Evolutionary conservation across 345 rosid species (phyloP), one percentile per base, ranked within the genome.

Genomic region (Schrenkiella parvula): DNA sequence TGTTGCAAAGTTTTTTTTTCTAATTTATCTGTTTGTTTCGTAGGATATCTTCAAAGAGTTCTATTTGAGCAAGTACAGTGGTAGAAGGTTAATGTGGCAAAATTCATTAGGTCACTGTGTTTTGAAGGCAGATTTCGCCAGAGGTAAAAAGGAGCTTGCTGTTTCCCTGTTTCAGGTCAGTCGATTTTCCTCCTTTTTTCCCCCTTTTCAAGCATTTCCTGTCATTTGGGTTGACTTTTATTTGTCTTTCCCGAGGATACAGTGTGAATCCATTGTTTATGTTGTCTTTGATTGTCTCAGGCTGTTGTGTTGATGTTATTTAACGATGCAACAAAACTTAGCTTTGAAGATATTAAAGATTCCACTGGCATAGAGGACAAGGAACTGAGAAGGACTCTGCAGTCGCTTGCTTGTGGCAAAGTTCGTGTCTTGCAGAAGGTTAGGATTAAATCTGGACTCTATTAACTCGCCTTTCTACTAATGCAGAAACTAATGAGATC

Each of bases 21-120:
- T 68, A 76, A 54, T 58, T 2, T 19, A 4, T 15, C 12, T 34
- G 57, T 75, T 69, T 51, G 29, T 71, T 60, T 57, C 4, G 34
- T 85, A 95, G 99, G 98, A 95, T 80, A 95, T 95, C 51, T 95
- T 95, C 75, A 95, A 89, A 80, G 99, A 95, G 80, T 95, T 95
- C 71, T 95, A 95, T 82, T 79, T 95, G 25, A 95, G 99, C 83
- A 89, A 95, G 74, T 88, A 95, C 80, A 95, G 91, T 80, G 99
- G 99, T 15, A 89, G 99, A 74, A 93, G 96, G 64, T 75, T 95
- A 78, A 95, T 95, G 99, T 95, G 95, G 98, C 98, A 95, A 76
- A 89, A 89, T 70, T 95, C 98, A 54, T 80, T 95, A 81, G 98
- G 97, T 56, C 96, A 95, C 68, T 95, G 99, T 79, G 99, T 95